Percentiles rank a stretch among this genome's conserved stretches.
phyloP scores from a whole-genome alignment of 1,284 basidiomycete genomes.

The Rhodotorula sp. region DNA sequence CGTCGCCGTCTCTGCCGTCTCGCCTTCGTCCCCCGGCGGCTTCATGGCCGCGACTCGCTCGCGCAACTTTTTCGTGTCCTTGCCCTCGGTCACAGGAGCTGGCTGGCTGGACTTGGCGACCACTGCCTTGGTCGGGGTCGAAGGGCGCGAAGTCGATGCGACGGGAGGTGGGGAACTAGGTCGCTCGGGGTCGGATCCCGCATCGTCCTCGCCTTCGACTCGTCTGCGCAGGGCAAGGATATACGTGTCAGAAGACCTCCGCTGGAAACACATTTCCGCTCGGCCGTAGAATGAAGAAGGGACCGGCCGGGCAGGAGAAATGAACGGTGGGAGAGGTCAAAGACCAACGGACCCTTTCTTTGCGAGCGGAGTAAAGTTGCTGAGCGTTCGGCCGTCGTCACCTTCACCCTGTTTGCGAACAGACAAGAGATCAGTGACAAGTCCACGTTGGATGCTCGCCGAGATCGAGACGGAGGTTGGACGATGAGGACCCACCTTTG shows the following conservation, averaged over 20 bases:
- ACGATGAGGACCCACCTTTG: slow-evolving; percentile 10
- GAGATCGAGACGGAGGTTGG: not conserved
- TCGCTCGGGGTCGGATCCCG: slow-evolving; percentile 9
- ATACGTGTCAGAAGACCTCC: too few relatives aligned
- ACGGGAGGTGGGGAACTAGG: slow-evolving; percentile 17
- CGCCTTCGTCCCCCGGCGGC: slow-evolving; percentile 18
- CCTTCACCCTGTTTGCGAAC: slow-evolving; percentile 25
- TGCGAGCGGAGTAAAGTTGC: slow-evolving; percentile 31
- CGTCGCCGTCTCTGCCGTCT: not conserved
- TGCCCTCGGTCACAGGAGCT: slow-evolving; percentile 25
- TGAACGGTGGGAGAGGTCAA: not conserved
- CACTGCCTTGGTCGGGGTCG: slow-evolving; percentile 5
- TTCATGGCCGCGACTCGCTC: slow-evolving; percentile 38
- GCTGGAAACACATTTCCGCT: not conserved
- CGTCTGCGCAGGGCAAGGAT: not conserved
- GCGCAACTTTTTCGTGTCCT: slow-evolving; percentile 34
- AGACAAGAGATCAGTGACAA: not conserved
- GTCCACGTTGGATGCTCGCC: too few relatives aligned
- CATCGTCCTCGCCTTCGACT: slow-evolving; percentile 12
- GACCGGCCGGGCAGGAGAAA: not conserved
- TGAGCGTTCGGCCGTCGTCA: slow-evolving; percentile 16
- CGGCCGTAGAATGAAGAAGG: not conserved
- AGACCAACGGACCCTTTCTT: slow-evolving; percentile 35
- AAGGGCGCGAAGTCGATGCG: slow-evolving; percentile 9
- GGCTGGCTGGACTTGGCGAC: too few relatives aligned